Base-by-base conservation (phyloP, 306 rosid genomes). In the Vigna hirtella region DNA sequence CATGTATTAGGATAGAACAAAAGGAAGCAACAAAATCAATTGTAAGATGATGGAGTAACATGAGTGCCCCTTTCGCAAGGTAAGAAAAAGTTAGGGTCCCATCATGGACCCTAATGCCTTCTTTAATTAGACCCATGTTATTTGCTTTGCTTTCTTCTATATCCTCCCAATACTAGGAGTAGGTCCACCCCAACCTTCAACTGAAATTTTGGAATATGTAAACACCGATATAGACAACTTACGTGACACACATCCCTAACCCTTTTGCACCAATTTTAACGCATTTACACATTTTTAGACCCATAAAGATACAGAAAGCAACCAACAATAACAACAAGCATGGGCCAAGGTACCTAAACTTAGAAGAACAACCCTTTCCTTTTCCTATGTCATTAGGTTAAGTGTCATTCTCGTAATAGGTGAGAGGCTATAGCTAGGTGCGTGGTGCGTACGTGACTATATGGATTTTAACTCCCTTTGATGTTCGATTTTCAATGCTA, bases 11-110 rank as follows among this genome's bases (percentile, higher is more conserved):
- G 64, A 85, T 75, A 77, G 66, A 82, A 85, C 80, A 89, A 81
- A 82, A 81, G 83, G 86, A 82, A 83, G 82, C 86, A 86, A 85
- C 82, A 81, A 89, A 87, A 84, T 85, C 87, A 89, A 89, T 78
- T 91, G 77, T 72, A 66, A 79, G 81, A 79, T 84, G 89, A 89
- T 83, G 85, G 72, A 56, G 38, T 73, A 75, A 78, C 79, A 87
- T 84, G 83, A 86, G 88, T 86, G 89, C 76, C 84, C 87, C 83
- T 86, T 85, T 82, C 91, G 77, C 93, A 73, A 89, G 89, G 82
- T 63, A 87, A 79, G 87, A 87, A 30, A 20, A 84, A 89, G 85
- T 85, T 86, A 56, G 93, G 90, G 86, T 83, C 77, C 76, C 77
- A 79, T 86, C 89, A 82, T 85, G 84, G 84, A 77, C 78, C 82